phyloP scores from a whole-genome alignment of 768 basidiomycete genomes.

The Amanita jacksonii region DNA sequence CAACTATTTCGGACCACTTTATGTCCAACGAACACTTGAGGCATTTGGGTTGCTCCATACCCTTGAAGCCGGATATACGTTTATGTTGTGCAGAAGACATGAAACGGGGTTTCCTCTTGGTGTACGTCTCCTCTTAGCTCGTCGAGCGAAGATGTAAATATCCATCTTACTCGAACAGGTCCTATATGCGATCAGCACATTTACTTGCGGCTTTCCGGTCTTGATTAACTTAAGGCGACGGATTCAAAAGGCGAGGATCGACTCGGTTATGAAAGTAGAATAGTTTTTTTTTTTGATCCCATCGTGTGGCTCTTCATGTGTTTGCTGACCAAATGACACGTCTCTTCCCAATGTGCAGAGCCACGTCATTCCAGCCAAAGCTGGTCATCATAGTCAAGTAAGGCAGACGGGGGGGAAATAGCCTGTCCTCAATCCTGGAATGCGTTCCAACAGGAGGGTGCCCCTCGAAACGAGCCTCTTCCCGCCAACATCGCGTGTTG shows the following conservation, averaged over 20 bases:
- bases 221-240: conserved; percentile 44
- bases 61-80: conserved; percentile 40
- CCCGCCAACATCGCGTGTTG: too few species aligned
- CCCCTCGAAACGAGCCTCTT: too few species aligned
- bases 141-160: background rate
- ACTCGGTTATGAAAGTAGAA: conserved; percentile 72
- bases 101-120: conserved; percentile 32
- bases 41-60: conserved; percentile 27
- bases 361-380: too few species aligned
- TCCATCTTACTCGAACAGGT: too few species aligned
- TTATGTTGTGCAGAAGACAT: conserved; percentile 39
- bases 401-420: too few species aligned
- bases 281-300: too few species aligned
- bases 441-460: too few species aligned
- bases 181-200: conserved; percentile 41
- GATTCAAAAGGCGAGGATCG: conserved; percentile 61
- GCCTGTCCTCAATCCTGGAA: too few species aligned
- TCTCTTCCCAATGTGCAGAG: too few species aligned
- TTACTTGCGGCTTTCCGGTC: conserved; percentile 45
- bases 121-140: conserved; percentile 13
- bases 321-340: too few species aligned
- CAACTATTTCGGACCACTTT: background rate
- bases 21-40: conserved; percentile 23
- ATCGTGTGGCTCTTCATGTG: too few species aligned
- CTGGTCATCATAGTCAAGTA: too few species aligned